phyloP scores from a whole-genome alignment of 2,329 filamentous ascomycete species.

The Fusarium bulbicola region DNA sequence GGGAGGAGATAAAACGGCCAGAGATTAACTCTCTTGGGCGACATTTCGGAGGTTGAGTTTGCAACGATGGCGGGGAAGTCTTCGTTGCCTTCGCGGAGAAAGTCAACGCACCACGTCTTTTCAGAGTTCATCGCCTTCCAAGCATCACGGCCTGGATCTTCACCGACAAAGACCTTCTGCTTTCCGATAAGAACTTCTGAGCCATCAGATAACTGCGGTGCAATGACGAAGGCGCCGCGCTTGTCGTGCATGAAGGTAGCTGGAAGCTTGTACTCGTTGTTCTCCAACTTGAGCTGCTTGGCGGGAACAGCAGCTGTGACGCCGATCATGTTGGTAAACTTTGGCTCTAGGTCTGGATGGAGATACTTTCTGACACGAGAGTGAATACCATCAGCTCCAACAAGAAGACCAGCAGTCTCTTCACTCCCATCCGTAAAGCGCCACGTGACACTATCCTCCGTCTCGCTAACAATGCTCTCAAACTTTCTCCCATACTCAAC shows the following conservation, averaged over 20 bases:
- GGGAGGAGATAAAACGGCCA: conserved; percentile 62
- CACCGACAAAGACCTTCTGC: conserved; percentile 47
- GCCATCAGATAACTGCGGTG: conserved; percentile 58
- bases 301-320: conserved; percentile 49
- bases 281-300: conserved; percentile 47
- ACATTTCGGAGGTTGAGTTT: conserved; percentile 45
- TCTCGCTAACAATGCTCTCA: conserved; percentile 52
- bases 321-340: conserved; percentile 59
- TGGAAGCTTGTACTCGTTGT: conserved; percentile 50
- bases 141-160: conserved; percentile 50
- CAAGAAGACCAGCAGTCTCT: conserved; percentile 53
- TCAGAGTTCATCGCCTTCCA: conserved; percentile 55
- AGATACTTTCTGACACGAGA: conserved; percentile 63
- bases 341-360: conserved; percentile 57
- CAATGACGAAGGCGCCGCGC: conserved; percentile 60
- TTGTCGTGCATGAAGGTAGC: conserved; percentile 53
- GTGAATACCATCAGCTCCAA: conserved; percentile 70
- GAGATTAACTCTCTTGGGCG: conserved; percentile 50
- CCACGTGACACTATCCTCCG: conserved; percentile 52
- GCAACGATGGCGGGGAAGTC: conserved; percentile 50
- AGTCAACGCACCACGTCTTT: conserved; percentile 49
- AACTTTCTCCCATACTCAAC: conserved; percentile 61
- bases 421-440: conserved; percentile 57
- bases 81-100: conserved; percentile 47
- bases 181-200: conserved; percentile 59